These are phyloP conservation scores for Lachnellula subtilissima DNA, from an alignment of 2,329 filamentous ascomycete species.

Conservation along the genomic window DNA sequence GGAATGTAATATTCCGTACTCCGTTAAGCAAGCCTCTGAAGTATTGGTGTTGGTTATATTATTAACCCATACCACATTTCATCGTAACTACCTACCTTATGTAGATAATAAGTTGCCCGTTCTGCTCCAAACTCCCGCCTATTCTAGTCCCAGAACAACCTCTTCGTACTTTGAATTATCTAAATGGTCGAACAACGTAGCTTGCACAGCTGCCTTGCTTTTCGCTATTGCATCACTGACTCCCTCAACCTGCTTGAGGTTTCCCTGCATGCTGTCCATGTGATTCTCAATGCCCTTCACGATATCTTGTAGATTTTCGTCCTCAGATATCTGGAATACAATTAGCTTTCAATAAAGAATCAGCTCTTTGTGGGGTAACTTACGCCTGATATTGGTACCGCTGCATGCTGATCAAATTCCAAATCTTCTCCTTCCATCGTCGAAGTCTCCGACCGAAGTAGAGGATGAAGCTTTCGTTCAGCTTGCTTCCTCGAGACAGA, in stretches of 20 bases:
- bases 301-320: constrained; percentile 26
- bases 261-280: constrained; percentile 30
- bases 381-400: constrained; percentile 17
- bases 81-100: not conserved
- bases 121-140: not conserved
- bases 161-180: constrained; percentile 27
- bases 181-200: constrained; percentile 29
- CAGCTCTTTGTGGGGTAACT: constrained; percentile 3
- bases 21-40: not conserved
- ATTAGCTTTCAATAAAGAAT: constrained; percentile 11
- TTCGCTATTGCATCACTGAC: constrained; percentile 28
- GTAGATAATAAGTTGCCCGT: not conserved
- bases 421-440: constrained; percentile 14
- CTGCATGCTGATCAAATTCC: not conserved
- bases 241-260: constrained; percentile 29
- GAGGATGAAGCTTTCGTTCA: constrained; percentile 28
- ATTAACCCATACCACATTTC: not conserved
- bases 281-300: constrained; percentile 27
- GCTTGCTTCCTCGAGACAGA: constrained; percentile 45
- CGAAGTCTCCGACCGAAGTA: constrained; percentile 22
- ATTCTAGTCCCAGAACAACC: constrained; percentile 26
- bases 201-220: constrained; percentile 29
- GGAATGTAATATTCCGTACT: not conserved
- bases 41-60: not conserved
- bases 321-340: constrained; percentile 18